These are phyloP conservation scores for Amanita polypyramis DNA, from an alignment of 768 basidiomycete genomes.

Conservation along the genomic window DNA sequence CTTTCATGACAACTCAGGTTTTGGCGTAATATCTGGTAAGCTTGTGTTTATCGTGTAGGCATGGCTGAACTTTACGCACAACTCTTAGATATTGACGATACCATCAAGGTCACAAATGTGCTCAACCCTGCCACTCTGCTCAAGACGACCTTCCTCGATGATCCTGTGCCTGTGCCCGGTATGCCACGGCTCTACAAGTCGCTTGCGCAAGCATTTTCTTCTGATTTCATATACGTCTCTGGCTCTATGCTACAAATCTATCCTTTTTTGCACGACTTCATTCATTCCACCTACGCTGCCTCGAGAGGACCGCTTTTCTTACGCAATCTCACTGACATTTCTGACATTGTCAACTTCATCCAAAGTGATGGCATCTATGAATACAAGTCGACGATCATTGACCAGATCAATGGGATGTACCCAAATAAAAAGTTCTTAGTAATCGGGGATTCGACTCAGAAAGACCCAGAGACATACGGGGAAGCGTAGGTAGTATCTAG, in stretches of 20 bases:
- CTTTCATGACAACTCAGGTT: slow-evolving; percentile 24
- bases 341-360: slow-evolving; percentile 19
- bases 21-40: slow-evolving; percentile 34
- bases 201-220: slow-evolving; percentile 24
- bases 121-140: slow-evolving; percentile 23
- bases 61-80: not conserved
- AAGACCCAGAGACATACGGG: slow-evolving; percentile 35
- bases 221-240: slow-evolving; percentile 33
- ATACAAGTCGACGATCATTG: slow-evolving; percentile 28
- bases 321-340: slow-evolving; percentile 26
- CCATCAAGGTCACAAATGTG: slow-evolving; percentile 30
- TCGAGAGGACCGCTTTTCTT: slow-evolving; percentile 29
- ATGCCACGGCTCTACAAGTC: slow-evolving; percentile 34
- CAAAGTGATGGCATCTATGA: slow-evolving; percentile 18
- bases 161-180: slow-evolving; percentile 29
- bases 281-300: slow-evolving; percentile 22
- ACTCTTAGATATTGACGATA: slow-evolving; percentile 31
- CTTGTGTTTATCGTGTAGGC: not conserved
- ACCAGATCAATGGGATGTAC: slow-evolving; percentile 28
- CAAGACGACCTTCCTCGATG: slow-evolving; percentile 28
- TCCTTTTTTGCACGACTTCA: slow-evolving; percentile 32
- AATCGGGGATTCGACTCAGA: slow-evolving; percentile 35
- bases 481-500: slow-evolving; percentile 22
- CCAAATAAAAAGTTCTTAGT: slow-evolving; percentile 31
- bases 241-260: slow-evolving; percentile 35